phyloP scores from a whole-genome alignment of 768 basidiomycete species.

The Mycena venus region DNA sequence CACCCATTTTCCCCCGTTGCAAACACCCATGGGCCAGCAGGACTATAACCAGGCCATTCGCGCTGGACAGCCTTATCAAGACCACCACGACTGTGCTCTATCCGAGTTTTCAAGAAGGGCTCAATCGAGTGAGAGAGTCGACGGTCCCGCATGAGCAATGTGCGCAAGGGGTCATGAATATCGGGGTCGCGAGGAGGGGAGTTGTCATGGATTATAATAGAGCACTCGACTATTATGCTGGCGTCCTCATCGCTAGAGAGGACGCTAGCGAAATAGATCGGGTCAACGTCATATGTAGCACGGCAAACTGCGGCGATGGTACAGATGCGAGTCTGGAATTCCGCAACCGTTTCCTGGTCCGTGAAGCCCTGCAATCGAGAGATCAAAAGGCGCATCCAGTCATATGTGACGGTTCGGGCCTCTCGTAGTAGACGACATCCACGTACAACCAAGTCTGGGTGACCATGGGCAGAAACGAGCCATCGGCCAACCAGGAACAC shows the following conservation, averaged over 20 bases:
- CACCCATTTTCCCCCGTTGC: constrained; percentile 32
- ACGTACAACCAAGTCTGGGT: constrained; percentile 25
- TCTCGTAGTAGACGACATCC: constrained; percentile 46
- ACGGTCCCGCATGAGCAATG: constrained; percentile 46
- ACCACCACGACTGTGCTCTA: constrained; percentile 33
- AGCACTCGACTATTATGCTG: constrained; percentile 47
- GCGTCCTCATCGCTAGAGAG: constrained; percentile 43
- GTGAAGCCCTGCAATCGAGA: constrained; percentile 37
- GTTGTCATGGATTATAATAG: constrained; percentile 48
- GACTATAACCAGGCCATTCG: constrained; percentile 48
- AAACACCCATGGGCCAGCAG: constrained; percentile 18
- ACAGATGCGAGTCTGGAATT: constrained; percentile 44
- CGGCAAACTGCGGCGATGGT: constrained; percentile 56
- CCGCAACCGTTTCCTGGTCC: constrained; percentile 34
- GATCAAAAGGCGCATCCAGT: constrained; percentile 52
- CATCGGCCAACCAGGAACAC: constrained; percentile 51
- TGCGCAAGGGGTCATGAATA: constrained; percentile 25
- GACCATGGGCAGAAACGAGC: constrained; percentile 40
- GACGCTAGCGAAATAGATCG: constrained; percentile 30
- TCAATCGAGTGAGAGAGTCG: constrained; percentile 48
- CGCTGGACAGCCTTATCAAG: constrained; percentile 44
- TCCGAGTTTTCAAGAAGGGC: constrained; percentile 21
- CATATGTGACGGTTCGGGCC: constrained; percentile 46
- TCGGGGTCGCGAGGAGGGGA: constrained; percentile 35
- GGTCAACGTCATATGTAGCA: constrained; percentile 52